phyloP scores from a whole-genome alignment of 768 basidiomycete species.

The Lyophyllum semitale region DNA sequence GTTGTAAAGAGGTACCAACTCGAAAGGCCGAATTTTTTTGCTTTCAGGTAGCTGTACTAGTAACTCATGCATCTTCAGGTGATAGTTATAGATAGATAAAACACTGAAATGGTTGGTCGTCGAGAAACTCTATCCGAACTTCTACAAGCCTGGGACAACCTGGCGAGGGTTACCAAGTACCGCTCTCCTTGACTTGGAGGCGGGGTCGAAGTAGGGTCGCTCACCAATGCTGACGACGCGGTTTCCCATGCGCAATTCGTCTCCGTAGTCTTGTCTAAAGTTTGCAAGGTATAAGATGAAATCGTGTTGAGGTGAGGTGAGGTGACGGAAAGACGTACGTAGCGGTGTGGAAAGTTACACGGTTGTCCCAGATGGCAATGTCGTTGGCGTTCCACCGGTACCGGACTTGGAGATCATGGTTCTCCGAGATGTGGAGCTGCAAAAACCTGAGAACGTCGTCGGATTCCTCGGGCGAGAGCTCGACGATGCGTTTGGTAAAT shows the following conservation, averaged over 20 bases:
- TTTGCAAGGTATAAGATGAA: not conserved
- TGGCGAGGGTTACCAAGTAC: slow-evolving; percentile 7
- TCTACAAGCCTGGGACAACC: slow-evolving; percentile 3
- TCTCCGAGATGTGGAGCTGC: slow-evolving; percentile 51
- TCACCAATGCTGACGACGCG: slow-evolving; percentile 15
- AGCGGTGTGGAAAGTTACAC: slow-evolving; percentile 49
- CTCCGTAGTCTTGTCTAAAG: slow-evolving; percentile 34
- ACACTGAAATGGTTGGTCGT: too few species aligned
- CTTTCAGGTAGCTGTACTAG: too few species aligned
- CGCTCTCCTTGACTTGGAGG: slow-evolving; percentile 15
- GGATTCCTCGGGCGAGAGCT: slow-evolving; percentile 55
- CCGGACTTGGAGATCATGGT: slow-evolving; percentile 58
- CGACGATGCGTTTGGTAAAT: slow-evolving; percentile 58
- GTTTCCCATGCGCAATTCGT: slow-evolving; percentile 42
- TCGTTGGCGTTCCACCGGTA: slow-evolving; percentile 54
- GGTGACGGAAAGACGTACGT: slow-evolving; percentile 29
- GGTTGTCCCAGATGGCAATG: slow-evolving; percentile 66
- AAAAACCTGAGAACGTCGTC: slow-evolving; percentile 50
- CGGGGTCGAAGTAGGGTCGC: slow-evolving; percentile 17
- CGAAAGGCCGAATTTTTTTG: too few species aligned
- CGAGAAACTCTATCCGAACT: too few species aligned
- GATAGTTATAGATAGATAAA: too few species aligned
- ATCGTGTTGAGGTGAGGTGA: not conserved
- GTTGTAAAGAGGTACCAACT: too few species aligned
- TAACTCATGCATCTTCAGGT: too few species aligned